Evolutionary conservation across 768 basidiomycete species (phyloP).

Genomic region (Tylopilus rubrobrunneus): DNA sequence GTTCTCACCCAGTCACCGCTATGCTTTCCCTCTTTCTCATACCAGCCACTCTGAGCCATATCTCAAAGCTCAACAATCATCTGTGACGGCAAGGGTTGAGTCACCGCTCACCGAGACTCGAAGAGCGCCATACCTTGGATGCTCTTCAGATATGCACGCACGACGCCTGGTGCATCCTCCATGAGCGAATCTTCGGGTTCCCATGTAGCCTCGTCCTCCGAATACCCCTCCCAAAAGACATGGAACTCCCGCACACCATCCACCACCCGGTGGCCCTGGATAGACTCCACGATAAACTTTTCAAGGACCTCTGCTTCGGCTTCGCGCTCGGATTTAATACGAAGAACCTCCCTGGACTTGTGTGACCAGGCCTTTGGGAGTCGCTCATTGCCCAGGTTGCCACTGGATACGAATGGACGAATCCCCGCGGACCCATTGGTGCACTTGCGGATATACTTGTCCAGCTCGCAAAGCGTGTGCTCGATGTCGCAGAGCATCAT

Average conservation of each 20-base stretch:
- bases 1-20: conserved; percentile 8
- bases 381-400: conserved; percentile 21
- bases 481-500: conserved; percentile 72
- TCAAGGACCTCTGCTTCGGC: conserved; percentile 34
- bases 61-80: background rate
- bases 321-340: conserved; percentile 38
- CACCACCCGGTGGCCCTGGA: conserved; percentile 33
- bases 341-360: conserved; percentile 37
- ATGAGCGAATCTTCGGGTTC: conserved; percentile 45
- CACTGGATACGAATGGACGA: conserved; percentile 35
- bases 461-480: conserved; percentile 75
- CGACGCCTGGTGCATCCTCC: conserved; percentile 45
- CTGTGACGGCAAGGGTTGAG: conserved; percentile 2
- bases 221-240: conserved; percentile 57
- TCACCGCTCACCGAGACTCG: background rate
- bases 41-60: background rate
- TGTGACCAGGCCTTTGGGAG: conserved; percentile 58
- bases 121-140: conserved; percentile 6
- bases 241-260: conserved; percentile 39
- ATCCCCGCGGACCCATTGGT: conserved; percentile 26
- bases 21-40: background rate
- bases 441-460: conserved; percentile 63
- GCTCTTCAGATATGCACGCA: conserved; percentile 38
- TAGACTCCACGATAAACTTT: conserved; percentile 41
- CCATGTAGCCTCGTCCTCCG: conserved; percentile 52